Percentiles rank a stretch among this genome's conserved stretches.
These are phyloP conservation scores for Akanthomyces uredinophilus DNA, from an alignment of 2,329 filamentous ascomycete genomes.

Conservation along the genomic window DNA sequence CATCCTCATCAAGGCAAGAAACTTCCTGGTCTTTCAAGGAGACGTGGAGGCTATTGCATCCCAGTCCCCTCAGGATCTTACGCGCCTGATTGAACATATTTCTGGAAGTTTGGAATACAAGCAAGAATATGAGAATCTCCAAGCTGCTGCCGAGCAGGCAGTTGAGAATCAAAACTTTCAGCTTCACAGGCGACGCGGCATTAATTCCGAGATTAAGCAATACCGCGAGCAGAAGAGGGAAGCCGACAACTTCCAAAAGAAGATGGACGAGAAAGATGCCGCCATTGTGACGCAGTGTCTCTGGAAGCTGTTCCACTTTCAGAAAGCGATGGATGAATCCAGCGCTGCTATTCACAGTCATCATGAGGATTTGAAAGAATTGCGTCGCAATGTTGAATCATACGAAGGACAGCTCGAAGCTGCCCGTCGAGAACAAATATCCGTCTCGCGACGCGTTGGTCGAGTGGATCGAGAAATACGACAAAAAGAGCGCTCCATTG, in stretches of 20 bases:
- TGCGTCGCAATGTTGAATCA: slow-evolving; percentile 78
- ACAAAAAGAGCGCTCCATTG: slow-evolving; percentile 77
- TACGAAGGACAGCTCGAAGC: slow-evolving; percentile 76
- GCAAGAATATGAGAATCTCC: slow-evolving; percentile 85
- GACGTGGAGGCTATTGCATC: slow-evolving; percentile 96
- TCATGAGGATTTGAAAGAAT: slow-evolving; percentile 91
- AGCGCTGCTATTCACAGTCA: slow-evolving; percentile 86
- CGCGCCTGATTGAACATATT: slow-evolving; percentile 91
- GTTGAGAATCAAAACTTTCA: slow-evolving; percentile 85
- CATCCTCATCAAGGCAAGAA: slow-evolving; percentile 94
- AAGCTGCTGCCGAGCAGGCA: slow-evolving; percentile 78
- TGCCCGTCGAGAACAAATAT: slow-evolving; percentile 76
- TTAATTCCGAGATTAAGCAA: slow-evolving; percentile 96
- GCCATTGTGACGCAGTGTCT: slow-evolving; percentile 90
- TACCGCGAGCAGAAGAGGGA: slow-evolving; percentile 96
- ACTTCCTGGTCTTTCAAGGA: slow-evolving; percentile 97
- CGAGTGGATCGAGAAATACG: slow-evolving; percentile 85
- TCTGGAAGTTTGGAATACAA: slow-evolving; percentile 95
- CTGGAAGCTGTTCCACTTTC: slow-evolving; percentile 96
- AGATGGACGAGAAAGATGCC: slow-evolving; percentile 83
- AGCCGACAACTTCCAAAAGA: slow-evolving; percentile 87
- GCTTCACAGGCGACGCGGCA: slow-evolving; percentile 81
- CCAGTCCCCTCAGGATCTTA: slow-evolving; percentile 90
- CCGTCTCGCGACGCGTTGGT: slow-evolving; percentile 68
- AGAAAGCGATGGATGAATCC: slow-evolving; percentile 87